Base-by-base conservation (phyloP, 495 filamentous ascomycete species). In the Neurospora tetrasperma region DNA sequence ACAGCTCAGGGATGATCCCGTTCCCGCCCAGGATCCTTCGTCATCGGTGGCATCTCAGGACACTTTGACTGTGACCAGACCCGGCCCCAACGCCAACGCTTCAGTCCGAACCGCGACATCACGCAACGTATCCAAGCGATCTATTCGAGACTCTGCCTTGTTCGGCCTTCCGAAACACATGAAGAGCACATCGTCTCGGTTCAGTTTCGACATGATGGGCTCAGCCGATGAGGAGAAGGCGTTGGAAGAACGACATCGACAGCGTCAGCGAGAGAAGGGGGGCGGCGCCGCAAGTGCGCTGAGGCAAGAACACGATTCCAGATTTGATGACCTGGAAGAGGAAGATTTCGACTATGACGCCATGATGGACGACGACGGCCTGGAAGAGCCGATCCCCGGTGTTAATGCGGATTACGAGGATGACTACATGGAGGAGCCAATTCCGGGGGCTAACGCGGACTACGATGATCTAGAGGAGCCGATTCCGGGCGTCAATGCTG, bases 171-270 rank as follows among this genome's bases (percentile, higher is more conserved):
- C 92, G 0, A 91, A 85, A 75, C 93, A 94, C 79, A 90, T 94
- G 79, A 94, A 91, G 75, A 95, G 93, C 79, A 95, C 91, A 71
- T 92, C 94, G 0, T 96, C 93, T 3, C 85, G 94, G 11, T 97
- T 98, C 76, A 96, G 93, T 78, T 98, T 98, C 76, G 94, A 97
- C 77, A 92, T 97, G 87, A 89, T 91, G n/a, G 93, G 92, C 42
- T 89, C 92, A 16, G 90, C 91, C 6, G 87, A 87, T 12, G 90
- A 97, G 79, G 94, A 98, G 79, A 90, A 90, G 77, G 77, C 94
- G 3, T 80, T 98, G 18, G 94, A 98, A 82, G 94, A 97, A 78
- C 89, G 93, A 46, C 92, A 96, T 75, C 90, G 92, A 71, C 88
- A 91, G 72, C 90, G 91, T 70, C 90, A 90, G 43, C 83, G 86